These are phyloP conservation scores for Cinnamomum micranthum DNA, from an alignment of 164 flowering plant species.

Conservation along the genomic window DNA sequence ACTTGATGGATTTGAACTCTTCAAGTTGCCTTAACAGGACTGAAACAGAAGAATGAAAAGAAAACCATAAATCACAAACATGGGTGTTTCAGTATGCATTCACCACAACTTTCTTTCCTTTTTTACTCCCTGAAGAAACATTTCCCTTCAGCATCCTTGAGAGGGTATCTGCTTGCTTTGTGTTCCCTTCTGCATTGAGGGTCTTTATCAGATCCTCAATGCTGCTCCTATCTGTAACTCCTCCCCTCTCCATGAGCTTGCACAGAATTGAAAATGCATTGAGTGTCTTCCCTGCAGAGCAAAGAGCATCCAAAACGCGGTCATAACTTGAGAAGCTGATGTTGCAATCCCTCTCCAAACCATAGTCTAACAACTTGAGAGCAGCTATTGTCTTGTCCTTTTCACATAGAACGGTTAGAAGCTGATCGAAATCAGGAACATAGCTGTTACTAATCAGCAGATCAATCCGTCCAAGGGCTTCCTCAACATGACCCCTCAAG, in stretches of 20 bases:
- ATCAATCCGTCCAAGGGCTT: constrained; percentile 81
- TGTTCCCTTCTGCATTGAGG: constrained; percentile 82
- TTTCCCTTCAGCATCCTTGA: constrained; percentile 62
- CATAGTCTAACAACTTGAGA: constrained; percentile 69
- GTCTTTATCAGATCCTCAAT: constrained; percentile 62
- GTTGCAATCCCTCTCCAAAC: constrained; percentile 64
- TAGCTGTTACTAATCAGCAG: constrained; percentile 49
- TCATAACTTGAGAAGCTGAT: constrained; percentile 68
- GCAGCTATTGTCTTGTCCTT: constrained; percentile 84
- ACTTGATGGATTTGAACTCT: not conserved
- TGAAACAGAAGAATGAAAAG: not conserved
- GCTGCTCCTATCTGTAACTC: constrained; percentile 49
- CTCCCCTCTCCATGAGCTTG: constrained; percentile 75
- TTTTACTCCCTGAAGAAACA: constrained; percentile 28
- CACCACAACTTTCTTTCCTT: constrained; percentile 41
- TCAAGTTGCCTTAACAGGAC: not conserved
- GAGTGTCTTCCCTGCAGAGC: constrained; percentile 79
- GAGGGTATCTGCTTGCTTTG: constrained; percentile 91
- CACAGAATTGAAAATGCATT: constrained; percentile 85
- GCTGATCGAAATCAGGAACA: constrained; percentile 55
- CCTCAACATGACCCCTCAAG: constrained; percentile 95
- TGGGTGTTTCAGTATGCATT: constrained; percentile 8
- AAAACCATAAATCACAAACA: not conserved
- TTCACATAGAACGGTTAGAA: constrained; percentile 59
- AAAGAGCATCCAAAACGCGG: constrained; percentile 73